These are phyloP conservation scores for Fusarium sp. DNA, from an alignment of 2,329 filamentous ascomycete genomes.

Conservation along the genomic window DNA sequence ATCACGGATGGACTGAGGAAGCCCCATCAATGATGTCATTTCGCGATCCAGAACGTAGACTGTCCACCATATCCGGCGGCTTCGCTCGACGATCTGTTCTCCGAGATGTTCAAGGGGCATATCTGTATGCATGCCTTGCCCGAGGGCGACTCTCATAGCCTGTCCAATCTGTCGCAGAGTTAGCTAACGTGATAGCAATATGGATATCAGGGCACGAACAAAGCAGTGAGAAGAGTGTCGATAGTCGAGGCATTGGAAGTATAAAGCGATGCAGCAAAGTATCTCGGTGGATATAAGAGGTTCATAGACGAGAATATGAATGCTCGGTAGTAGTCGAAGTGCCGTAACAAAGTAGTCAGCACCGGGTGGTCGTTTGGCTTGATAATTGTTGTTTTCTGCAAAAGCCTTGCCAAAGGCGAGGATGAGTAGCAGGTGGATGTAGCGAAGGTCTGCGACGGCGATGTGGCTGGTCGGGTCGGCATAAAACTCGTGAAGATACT, in stretches of 20 bases:
- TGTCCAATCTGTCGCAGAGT: conserved; percentile 60
- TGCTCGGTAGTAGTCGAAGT: conserved; percentile 60
- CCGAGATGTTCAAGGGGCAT: conserved; percentile 62
- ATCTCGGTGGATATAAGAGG: conserved; percentile 65
- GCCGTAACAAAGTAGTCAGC: conserved; percentile 63
- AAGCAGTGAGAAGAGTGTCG: conserved; percentile 62
- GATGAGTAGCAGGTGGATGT: conserved; percentile 68
- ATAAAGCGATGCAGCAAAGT: conserved; percentile 66
- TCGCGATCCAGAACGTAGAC: conserved; percentile 68
- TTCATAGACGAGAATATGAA: conserved; percentile 57
- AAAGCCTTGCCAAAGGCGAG: conserved; percentile 71
- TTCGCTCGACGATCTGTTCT: conserved; percentile 60
- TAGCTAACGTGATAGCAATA: conserved; percentile 2
- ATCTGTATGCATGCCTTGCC: conserved; percentile 67
- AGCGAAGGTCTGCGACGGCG: conserved; percentile 58
- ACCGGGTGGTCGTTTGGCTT: conserved; percentile 60
- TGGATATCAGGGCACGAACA: conserved; percentile 48
- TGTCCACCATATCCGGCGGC: conserved; percentile 69
- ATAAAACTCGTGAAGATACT: conserved; percentile 50
- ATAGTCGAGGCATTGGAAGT: conserved; percentile 67
- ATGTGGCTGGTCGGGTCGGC: conserved; percentile 37
- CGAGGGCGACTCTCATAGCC: conserved; percentile 65
- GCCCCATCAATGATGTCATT: conserved; percentile 68
- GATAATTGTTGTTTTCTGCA: conserved; percentile 55
- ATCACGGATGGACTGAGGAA: conserved; percentile 65